Evolutionary conservation across 192 early-diverging fungal species (phyloP), one percentile per base, ranked within the genome.

Genomic region (Backusella tarrabulga): DNA sequence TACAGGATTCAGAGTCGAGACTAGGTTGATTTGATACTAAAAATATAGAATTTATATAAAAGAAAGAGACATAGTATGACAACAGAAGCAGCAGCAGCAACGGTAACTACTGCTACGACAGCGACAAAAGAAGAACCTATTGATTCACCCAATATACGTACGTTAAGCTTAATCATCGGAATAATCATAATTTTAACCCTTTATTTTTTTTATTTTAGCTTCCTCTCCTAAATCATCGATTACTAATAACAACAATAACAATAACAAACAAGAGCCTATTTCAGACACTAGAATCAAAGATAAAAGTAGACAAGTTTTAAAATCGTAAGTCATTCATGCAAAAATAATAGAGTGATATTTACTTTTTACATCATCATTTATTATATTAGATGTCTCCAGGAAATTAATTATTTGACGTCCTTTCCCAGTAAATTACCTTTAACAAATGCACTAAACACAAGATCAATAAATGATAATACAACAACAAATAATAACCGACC

Each of bases 231-330:
- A 32, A 12, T 35, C 36, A 17, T 35, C 26, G 34, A 32, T 56
- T 38, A 21, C 74, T 50, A 67, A 67, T 35, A 26, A 67, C 63
- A 36, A 67, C 34, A 6, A 50, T 2, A 70, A 69, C 7, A 36
- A 70, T 14, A 40, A 56, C 67, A 76, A 70, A 40, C 52, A 50
- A 21, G 42, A 54, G n/a, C 29, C 26, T 17, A 14, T 34, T 23
- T 52, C 50, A 44, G 88, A 87, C 80, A 89, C 66, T 74, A 90
- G 86, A 76, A 86, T 67, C 79, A 85, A 83, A 73, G 89, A 71
- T 76, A 93, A 91, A 63, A 93, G 90, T 72, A 85, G 90, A 69
- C 90, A 95, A 79, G 85, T 92, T 15, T 83, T 95, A 72, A 91
- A 94, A 88, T 86, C 87, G 91, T 95, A 86, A 46, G 86, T 73